Evolutionary conservation across 192 early-diverging fungal genomes (phyloP).

Genomic region (Entophlyctis luteolus): DNA sequence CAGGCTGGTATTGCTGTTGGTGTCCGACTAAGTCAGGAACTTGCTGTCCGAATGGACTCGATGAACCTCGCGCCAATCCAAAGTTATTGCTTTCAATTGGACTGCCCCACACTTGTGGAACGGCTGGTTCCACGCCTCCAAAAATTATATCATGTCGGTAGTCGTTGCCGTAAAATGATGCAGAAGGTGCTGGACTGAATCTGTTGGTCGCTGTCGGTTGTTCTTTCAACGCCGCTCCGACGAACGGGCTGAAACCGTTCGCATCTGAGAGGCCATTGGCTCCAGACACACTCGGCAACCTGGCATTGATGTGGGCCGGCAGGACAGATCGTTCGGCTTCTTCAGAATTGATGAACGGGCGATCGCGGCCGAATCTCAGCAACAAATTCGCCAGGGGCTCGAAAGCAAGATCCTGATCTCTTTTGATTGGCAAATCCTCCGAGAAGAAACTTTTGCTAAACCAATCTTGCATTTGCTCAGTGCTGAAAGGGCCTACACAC

Average conservation of each 20-base stretch:
- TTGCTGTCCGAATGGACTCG: background rate
- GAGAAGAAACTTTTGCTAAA: slow-evolving; percentile 81
- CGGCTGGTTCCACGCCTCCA: background rate
- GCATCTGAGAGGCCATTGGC: background rate
- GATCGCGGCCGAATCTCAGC: slow-evolving; percentile 60
- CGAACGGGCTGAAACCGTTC: slow-evolving; percentile 19
- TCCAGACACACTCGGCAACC: background rate
- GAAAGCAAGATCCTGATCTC: slow-evolving; percentile 71
- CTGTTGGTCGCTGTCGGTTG: background rate
- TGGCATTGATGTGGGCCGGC: background rate
- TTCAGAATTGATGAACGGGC: slow-evolving; percentile 63
- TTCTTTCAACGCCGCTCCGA: background rate
- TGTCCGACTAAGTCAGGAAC: slow-evolving; percentile 5
- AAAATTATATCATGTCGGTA: background rate
- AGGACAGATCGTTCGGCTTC: background rate
- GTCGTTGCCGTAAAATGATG: background rate
- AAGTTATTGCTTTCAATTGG: background rate
- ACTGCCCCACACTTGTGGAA: background rate
- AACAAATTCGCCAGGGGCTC: slow-evolving; percentile 73
- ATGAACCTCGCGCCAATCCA: background rate
- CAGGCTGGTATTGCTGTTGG: background rate
- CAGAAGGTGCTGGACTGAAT: background rate
- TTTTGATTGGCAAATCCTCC: slow-evolving; percentile 72
- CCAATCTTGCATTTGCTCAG: slow-evolving; percentile 95
- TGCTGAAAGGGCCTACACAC: slow-evolving; percentile 79